Conservation (phyloP, 2,329 filamentous ascomycete genomes). For the Massarina eburnea region DNA sequence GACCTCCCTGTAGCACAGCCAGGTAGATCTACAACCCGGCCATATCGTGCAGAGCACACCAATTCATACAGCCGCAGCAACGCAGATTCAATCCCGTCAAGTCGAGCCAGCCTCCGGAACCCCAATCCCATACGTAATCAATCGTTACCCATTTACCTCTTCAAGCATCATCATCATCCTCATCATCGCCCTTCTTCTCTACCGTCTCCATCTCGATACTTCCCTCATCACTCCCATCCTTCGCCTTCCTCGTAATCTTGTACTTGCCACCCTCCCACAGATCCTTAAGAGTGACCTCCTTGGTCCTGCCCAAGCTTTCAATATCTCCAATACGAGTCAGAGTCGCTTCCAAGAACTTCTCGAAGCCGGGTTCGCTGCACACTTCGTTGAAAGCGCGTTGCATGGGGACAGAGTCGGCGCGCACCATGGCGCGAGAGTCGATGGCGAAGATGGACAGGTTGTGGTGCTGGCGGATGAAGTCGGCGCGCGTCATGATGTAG, state of each 20-base stretch:
- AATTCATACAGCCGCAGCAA: too few species aligned
- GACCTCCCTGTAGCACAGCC: too few species aligned
- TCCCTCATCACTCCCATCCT: conserved; percentile 29
- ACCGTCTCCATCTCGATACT: conserved; percentile 38
- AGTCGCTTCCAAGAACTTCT: conserved; percentile 78
- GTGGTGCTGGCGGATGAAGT: conserved; percentile 92
- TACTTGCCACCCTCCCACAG: conserved; percentile 84
- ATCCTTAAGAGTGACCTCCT: conserved; percentile 94
- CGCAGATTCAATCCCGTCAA: too few species aligned
- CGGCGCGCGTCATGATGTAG: conserved; percentile 91
- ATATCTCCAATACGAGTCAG: conserved; percentile 87
- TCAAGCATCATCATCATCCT: conserved; percentile 13
- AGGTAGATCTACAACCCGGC: too few species aligned
- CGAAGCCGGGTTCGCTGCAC: conserved; percentile 74
- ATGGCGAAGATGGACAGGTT: conserved; percentile 95
- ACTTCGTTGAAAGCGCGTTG: conserved; percentile 87
- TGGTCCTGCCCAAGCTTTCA: conserved; percentile 88
- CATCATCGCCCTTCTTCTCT: conserved; percentile 28
- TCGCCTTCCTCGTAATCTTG: conserved; percentile 32
- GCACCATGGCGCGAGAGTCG: conserved; percentile 80
- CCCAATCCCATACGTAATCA: too few species aligned
- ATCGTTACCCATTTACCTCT: too few species aligned
- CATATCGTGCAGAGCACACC: too few species aligned
- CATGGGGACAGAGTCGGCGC: conserved; percentile 95
- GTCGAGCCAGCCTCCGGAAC: too few species aligned